Evolutionary conservation across 441 rosid species (phyloP), one percentile per base, ranked within the genome.

Genomic region (Gossypium aridum): DNA sequence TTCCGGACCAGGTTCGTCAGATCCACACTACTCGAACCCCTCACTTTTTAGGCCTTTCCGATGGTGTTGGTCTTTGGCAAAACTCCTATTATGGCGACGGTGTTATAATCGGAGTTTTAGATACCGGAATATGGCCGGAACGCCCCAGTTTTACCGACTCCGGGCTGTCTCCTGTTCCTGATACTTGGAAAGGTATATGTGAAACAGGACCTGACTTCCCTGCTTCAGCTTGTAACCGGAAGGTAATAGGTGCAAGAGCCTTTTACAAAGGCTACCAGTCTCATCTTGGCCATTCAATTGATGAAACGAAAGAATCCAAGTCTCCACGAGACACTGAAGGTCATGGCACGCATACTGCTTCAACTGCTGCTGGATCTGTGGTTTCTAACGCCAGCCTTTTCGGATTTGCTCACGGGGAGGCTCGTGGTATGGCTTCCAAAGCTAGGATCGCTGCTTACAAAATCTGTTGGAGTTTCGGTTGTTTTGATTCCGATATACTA

Each of bases 81-180:
- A 87, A 87, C 76, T 85, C 92, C 14, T 53, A 80, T 56, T 83
- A 83, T n/a, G 98, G 93, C 0, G 91, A 89, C 9, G 94, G 86
- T 47, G 86, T 91, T 2, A 91, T 94, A 56, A 73, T 92, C 14
- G 97, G 98, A 25, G 89, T 94, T 70, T 80, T 94, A 0, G 97
- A 94, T 63, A 92, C 96, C 4, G 96, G 98, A 53, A 85, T 94
- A 49, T 94, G 97, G 96, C 96, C 97, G 2, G 90, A 88, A 34
- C 89, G 89, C 57, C 85, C 81, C 8, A 91, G 97, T 77, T 92
- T 92, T 74, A 76, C 80, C 0, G 94, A 89, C 22, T 63, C 77
- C 1, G 84, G 78, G 12, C 65, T 89, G 3, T 79, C 89, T 54
- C 80, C 85, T 0, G 78, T 91, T 45, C 97, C 99, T 0, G 64